Conservation (phyloP, 2,329 filamentous ascomycete species). For the Phialocephala sp. region DNA sequence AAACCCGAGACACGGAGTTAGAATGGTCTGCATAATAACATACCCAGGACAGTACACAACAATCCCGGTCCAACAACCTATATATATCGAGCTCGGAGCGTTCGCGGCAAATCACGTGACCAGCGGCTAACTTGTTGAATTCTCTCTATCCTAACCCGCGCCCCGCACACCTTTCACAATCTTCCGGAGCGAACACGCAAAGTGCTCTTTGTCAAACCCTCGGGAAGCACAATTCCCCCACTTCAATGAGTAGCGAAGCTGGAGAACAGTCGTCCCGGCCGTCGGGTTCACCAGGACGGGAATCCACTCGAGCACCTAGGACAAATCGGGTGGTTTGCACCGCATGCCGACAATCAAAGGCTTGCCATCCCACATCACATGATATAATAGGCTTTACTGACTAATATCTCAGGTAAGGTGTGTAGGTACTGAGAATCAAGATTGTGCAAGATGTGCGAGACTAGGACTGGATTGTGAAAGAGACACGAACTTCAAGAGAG, state of each 20-base stretch:
- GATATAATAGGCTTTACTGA: not conserved
- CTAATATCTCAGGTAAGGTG: conserved; percentile 13
- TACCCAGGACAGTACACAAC: not conserved
- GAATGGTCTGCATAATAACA: too few relatives aligned
- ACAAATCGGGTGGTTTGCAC: conserved; percentile 21
- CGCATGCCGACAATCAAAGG: conserved; percentile 21
- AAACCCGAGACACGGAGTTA: too few relatives aligned
- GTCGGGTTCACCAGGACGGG: not conserved
- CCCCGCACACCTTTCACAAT: not conserved
- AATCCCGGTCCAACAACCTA: not conserved
- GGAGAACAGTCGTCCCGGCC: conserved; percentile 1
- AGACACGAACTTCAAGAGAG: conserved; percentile 32
- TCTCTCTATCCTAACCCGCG: not conserved
- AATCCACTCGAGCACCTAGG: not conserved
- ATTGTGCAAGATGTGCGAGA: conserved; percentile 27
- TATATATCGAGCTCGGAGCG: not conserved
- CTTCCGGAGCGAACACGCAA: conserved; percentile 6
- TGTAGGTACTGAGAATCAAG: not conserved
- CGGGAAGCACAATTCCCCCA: not conserved
- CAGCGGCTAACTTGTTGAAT: not conserved
- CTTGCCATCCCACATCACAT: not conserved
- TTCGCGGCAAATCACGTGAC: not conserved
- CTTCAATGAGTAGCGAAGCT: conserved; percentile 4
- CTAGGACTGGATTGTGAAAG: conserved; percentile 29
- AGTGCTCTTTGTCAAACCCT: not conserved